Base-by-base conservation (phyloP, 2,329 filamentous ascomycete species). In the Colletotrichum orchidophilum region DNA sequence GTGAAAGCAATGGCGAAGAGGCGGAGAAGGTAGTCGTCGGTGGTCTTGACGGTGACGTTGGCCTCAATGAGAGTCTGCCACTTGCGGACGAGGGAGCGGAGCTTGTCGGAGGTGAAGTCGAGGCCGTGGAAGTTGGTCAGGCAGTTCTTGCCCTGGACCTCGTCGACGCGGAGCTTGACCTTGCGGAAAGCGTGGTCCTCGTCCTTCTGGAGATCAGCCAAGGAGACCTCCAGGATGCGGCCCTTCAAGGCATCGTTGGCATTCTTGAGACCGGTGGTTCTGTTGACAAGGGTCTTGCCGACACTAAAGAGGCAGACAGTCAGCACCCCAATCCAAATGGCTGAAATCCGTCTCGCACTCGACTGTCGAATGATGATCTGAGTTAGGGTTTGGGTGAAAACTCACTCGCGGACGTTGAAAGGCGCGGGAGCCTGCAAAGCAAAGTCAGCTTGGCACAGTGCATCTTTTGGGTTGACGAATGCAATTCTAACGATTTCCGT, bases 101-200 rank as follows among this genome's bases (percentile, higher is more conserved):
- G 93, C 92, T 99, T 99, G 92, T 99, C 96, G 80, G 96, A 98
- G 84, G 96, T 99, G 93, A 99, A 98, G 89, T 99, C 96, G 84
- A 99, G 92, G 80, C 96, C 96, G 92, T 99, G 95, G 93, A 99
- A 99, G 92, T 98, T 98, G 90, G 96, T 98, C 86, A 99, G 88
- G 90, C 96, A 98, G 93, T 97, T 98, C 92, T 98, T 98, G 90
- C 96, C 96, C 89, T 99, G 96, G 76, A 99, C 92, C 88, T 99
- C 96, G 83, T 99, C 96, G 81, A 98, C 94, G 78, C 96, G 92
- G 83, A 99, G 95, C 91, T 97, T 97, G 85, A 99, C 90, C 91
- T 99, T 99, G 88, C 96, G 96, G 94, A 98, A 99, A 73, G 96
- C 91, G 87, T 99, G 96, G 88, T 98, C 96, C 90, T 99, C 96